phyloP scores from a whole-genome alignment of 352 stramenopile species.

The Nothophytophthora sp. region DNA sequence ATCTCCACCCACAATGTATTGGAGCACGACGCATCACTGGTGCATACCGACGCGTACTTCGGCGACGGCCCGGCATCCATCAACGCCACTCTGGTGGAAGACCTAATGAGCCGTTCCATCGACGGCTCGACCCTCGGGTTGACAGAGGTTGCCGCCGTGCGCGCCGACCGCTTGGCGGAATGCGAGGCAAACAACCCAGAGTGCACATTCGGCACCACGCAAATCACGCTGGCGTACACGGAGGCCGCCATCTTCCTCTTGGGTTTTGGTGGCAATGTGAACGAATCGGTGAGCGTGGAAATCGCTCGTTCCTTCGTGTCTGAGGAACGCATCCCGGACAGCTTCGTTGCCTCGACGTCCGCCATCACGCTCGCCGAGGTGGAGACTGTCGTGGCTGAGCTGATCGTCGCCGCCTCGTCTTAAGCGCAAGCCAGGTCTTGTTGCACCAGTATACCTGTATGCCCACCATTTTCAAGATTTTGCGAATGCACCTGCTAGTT shows the following conservation, averaged over 20 bases:
- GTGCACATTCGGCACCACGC: constrained; percentile 15
- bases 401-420: constrained; percentile 10
- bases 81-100: constrained; percentile 9
- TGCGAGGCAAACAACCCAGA: constrained; percentile 25
- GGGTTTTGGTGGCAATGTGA: constrained; percentile 17
- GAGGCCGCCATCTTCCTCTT: constrained; percentile 20
- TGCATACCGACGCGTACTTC: constrained; percentile 33
- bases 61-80: constrained; percentile 15
- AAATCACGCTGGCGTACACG: constrained; percentile 10
- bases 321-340: constrained; percentile 18
- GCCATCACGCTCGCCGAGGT: constrained; percentile 15
- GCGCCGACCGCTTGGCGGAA: constrained; percentile 14
- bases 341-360: constrained; percentile 3
- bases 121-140: constrained; percentile 21
- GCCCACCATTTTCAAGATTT: background rate
- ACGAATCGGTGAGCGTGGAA: constrained; percentile 11
- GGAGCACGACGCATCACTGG: no score
- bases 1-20: constrained; percentile 24
- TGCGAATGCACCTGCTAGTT: no score
- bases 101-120: constrained; percentile 18
- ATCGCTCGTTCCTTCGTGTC: constrained; percentile 14
- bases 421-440: no score
- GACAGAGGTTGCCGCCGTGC: constrained; percentile 12
- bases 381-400: constrained; percentile 7
- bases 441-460: background rate